Base-by-base conservation (phyloP, 768 basidiomycete genomes). In the Naganishia randhawae region DNA sequence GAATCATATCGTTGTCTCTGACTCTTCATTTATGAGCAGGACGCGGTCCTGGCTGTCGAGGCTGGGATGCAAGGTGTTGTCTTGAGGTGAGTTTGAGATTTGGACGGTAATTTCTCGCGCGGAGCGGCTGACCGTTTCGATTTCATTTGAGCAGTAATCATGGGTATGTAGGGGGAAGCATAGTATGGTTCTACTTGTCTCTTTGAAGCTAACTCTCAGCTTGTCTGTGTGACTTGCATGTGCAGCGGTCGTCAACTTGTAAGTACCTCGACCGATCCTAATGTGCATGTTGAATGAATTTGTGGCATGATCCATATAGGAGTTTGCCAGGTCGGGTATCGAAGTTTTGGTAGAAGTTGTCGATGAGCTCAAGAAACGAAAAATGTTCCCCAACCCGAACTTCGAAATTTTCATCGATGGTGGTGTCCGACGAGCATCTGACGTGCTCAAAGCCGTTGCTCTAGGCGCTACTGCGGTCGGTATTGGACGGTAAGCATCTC, bases 401-500 rank as follows among this genome's bases (percentile, higher is more conserved):
- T 84, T 98, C 82, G 87, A 92, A 75, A 82, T 98, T 35, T 91
- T 89, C 74, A 85, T 92, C 14, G 95, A 99, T 74, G 95, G 95
- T n/a, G 96, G 95, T 65, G 91, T 97, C 9, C 84, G 93, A 55
- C 83, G 93, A 41, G 92, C 93, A 0, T 91, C 89, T 13, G 92
- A 95, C 77, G 88, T 93, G 2, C 81, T 95, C 66, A 94, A 95
- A 75, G 92, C 91, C 2, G 76, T 93, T 55, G 91, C 91, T 0
- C 82, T 94, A 16, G 92, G 92, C 22, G 92, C 92, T n/a, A 91
- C 88, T 48, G 92, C 91, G 17, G 89, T 79, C 6, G 78, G 78
- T 37, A 71, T 72, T 86, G 73, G 88, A 85, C 48, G 80, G 84
- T 64, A 86, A 88, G 74, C 71, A 75, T 14, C 35, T 19, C n/a